Conservation (phyloP, 129 eudicot genomes). For the Helianthus tuberosus region DNA sequence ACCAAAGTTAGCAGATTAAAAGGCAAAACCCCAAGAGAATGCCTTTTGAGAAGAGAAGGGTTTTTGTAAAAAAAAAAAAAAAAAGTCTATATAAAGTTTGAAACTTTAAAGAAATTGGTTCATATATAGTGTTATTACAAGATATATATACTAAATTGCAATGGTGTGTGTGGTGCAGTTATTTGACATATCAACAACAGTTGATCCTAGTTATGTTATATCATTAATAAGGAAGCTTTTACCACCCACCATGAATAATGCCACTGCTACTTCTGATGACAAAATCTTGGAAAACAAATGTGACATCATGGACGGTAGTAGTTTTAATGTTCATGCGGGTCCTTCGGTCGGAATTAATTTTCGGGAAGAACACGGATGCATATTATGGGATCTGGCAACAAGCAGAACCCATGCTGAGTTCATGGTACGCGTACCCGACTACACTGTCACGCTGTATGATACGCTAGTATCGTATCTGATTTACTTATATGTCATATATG, state of each 20-base stretch:
- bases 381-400: conserved; percentile 94
- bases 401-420: conserved; percentile 81
- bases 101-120: background rate
- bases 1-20: no score
- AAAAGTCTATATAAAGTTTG: background rate
- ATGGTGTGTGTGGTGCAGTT: conserved; percentile 50
- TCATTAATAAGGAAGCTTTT: conserved; percentile 88
- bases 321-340: conserved; percentile 22
- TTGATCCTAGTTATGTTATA: conserved; percentile 89
- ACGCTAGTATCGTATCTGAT: background rate
- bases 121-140: background rate
- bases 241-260: conserved; percentile 46
- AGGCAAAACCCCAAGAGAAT: no score
- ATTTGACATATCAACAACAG: conserved; percentile 86
- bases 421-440: conserved; percentile 49
- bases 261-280: no score
- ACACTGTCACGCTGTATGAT: background rate
- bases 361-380: conserved; percentile 94
- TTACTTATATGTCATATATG: background rate
- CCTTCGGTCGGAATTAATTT: conserved; percentile 47
- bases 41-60: no score
- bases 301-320: conserved; percentile 52
- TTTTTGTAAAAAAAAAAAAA: no score
- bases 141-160: background rate
- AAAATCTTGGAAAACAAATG: conserved; percentile 22